Evolutionary conservation across 257 asterid species (phyloP), one percentile per base, ranked within the genome.

Genomic region (Ligustrum vulgare): DNA sequence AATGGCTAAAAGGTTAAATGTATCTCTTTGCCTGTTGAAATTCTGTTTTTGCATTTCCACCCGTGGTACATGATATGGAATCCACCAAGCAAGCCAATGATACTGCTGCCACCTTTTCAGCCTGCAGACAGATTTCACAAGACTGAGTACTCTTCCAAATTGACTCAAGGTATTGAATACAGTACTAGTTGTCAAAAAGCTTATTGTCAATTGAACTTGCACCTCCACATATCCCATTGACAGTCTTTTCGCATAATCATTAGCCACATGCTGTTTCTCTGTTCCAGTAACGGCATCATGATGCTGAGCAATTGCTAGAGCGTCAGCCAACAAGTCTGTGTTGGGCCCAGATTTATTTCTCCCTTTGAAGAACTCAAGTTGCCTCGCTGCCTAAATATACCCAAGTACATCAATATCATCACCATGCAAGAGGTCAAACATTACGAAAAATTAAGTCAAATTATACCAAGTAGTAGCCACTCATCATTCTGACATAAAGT

Each of bases 211-310:
- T 39, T 67, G 36, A 71, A 72, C 66, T 36, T 36, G 39, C 45
- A 86, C 90, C 87, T 86, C 84, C 74, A 54, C 47, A 35, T 83
- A 81, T 47, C 90, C 90, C 64, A 86, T 86, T 28, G 84, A 68
- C 72, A 86, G 77, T 35, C 87, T 64, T 74, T 76, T 83, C 5
- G 83, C 86, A 83, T 81, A 86, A 71, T 86, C 90, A 75, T 79
- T 71, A 70, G 87, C 84, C 75, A 83, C 87, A 63, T 86, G 90
- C 47, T 86, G 86, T 66, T 80, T 47, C 66, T 79, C 84, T 5
- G 90, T 86, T 45, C 90, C 90, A 75, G 81, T 79, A 64, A 86
- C 77, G 22, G 89, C 89, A 81, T 86, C 89, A 79, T 86, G 89
- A 79, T 86, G 89, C 58, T 86, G 89, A 2, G 84, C 90, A 18